Percentiles rank a stretch among this genome's conserved stretches.
Evolutionary conservation across 2,329 filamentous ascomycete species (phyloP).

Genomic region (Alternaria sp.): DNA sequence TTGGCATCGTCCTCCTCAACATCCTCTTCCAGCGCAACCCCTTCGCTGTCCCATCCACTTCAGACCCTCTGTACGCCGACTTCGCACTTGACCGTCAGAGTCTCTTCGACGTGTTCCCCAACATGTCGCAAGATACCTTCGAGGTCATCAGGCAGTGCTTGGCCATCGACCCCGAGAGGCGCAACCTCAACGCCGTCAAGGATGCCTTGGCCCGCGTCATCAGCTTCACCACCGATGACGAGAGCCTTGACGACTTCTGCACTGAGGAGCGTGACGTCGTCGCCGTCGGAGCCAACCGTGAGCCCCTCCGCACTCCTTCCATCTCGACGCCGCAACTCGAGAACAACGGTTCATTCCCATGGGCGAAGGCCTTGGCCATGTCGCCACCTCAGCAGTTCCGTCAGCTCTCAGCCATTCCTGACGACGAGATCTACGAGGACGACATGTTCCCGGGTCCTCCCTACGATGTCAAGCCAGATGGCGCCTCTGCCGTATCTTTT

Average conservation of each 20-base stretch:
- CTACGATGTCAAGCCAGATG: constrained; percentile 77
- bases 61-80: constrained; percentile 92
- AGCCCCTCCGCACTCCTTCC: constrained; percentile 93
- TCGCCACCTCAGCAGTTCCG: constrained; percentile 73
- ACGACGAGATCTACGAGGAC: constrained; percentile 78
- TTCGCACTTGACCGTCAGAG: constrained; percentile 93
- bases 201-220: constrained; percentile 79
- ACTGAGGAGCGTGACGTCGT: constrained; percentile 77
- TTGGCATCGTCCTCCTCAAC: constrained; percentile 95
- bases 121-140: constrained; percentile 98
- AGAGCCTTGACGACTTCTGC: constrained; percentile 92
- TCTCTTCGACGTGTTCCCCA: constrained; percentile 96
- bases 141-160: constrained; percentile 91
- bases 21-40: constrained; percentile 96
- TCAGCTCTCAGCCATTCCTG: constrained; percentile 84
- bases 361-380: constrained; percentile 87
- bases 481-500: constrained; percentile 82
- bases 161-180: constrained; percentile 87
- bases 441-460: constrained; percentile 83
- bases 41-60: constrained; percentile 86
- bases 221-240: constrained; percentile 93
- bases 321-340: constrained; percentile 86
- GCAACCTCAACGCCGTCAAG: constrained; percentile 79
- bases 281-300: constrained; percentile 83
- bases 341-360: constrained; percentile 82